These are phyloP conservation scores for Spergularia azorica DNA, from an alignment of 179 eudicot genomes.

Conservation along the genomic window DNA sequence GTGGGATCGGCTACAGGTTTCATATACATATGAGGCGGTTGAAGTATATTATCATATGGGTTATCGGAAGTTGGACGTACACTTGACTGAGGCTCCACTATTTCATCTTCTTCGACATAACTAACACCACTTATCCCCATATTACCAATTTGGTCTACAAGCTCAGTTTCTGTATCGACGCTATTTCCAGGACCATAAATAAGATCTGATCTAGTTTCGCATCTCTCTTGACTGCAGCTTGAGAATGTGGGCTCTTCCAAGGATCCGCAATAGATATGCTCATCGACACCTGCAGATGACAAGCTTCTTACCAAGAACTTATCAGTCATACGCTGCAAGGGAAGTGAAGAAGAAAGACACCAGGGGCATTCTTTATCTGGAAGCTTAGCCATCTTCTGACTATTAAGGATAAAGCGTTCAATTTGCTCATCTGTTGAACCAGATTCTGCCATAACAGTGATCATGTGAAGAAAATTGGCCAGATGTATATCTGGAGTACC, in stretches of 20 bases:
- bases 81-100: slow-evolving; percentile 21
- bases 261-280: slow-evolving; percentile 26
- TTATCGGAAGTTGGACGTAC: slow-evolving; percentile 25
- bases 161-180: slow-evolving; percentile 22
- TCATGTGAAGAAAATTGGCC: slow-evolving; percentile 94
- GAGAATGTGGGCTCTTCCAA: slow-evolving; percentile 43
- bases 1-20: slow-evolving; percentile 31
- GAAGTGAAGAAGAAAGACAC: slow-evolving; percentile 49
- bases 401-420: slow-evolving; percentile 69
- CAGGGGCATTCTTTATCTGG: slow-evolving; percentile 58
- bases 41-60: slow-evolving; percentile 10
- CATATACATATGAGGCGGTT: slow-evolving; percentile 19
- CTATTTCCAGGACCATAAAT: slow-evolving; percentile 21
- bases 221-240: slow-evolving; percentile 34
- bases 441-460: slow-evolving; percentile 81
- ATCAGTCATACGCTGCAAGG: slow-evolving; percentile 29
- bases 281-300: slow-evolving; percentile 27
- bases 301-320: slow-evolving; percentile 17
- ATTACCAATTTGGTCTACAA: slow-evolving; percentile 21
- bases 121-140: background rate
- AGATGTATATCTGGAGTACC: slow-evolving; percentile 56
- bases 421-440: slow-evolving; percentile 78
- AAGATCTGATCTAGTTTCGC: slow-evolving; percentile 57
- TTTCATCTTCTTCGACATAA: slow-evolving; percentile 34
- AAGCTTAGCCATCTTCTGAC: slow-evolving; percentile 79